phyloP scores from a whole-genome alignment of 768 basidiomycete species.

The Kwoniella dejecticola region DNA sequence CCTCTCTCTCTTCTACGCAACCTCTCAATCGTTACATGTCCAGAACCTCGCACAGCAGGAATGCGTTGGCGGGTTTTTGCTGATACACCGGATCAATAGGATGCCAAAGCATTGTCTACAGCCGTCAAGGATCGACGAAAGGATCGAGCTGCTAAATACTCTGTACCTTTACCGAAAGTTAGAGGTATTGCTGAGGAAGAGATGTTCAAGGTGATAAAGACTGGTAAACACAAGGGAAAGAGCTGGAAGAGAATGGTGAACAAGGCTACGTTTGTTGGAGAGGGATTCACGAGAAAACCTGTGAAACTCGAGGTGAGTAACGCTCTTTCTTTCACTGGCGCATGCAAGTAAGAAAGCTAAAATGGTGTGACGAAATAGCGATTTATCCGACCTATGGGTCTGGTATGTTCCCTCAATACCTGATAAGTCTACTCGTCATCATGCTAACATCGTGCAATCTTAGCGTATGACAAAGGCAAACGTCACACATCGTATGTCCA shows the following conservation, averaged over 20 bases:
- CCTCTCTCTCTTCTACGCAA: neutral
- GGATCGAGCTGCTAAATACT: conserved; percentile 97
- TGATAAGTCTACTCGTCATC: neutral
- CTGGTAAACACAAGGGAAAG: conserved; percentile 93
- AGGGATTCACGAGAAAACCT: conserved; percentile 95
- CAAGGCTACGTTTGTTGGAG: conserved; percentile 98
- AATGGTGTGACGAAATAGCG: conserved; percentile 56
- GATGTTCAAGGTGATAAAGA: conserved; percentile 99
- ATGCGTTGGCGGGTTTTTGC: too few species aligned
- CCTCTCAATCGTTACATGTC: neutral
- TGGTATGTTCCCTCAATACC: conserved; percentile 54
- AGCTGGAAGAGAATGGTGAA: conserved; percentile 99
- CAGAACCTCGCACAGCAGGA: too few species aligned
- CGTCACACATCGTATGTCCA: conserved; percentile 88
- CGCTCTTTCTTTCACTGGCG: neutral
- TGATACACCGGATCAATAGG: too few species aligned
- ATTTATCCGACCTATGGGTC: conserved; percentile 94
- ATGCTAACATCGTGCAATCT: neutral
- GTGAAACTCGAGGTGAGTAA: conserved; percentile 81
- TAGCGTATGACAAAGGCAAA: conserved; percentile 93
- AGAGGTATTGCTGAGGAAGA: conserved; percentile 98
- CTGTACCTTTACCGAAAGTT: conserved; percentile 94
- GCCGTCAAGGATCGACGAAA: conserved; percentile 99
- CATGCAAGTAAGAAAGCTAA: neutral
- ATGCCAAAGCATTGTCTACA: conserved; percentile 91